Evolutionary conservation across 2,329 filamentous ascomycete species (phyloP), one percentile per base, ranked within the genome.

Genomic region (Zymoseptoria passerinii): DNA sequence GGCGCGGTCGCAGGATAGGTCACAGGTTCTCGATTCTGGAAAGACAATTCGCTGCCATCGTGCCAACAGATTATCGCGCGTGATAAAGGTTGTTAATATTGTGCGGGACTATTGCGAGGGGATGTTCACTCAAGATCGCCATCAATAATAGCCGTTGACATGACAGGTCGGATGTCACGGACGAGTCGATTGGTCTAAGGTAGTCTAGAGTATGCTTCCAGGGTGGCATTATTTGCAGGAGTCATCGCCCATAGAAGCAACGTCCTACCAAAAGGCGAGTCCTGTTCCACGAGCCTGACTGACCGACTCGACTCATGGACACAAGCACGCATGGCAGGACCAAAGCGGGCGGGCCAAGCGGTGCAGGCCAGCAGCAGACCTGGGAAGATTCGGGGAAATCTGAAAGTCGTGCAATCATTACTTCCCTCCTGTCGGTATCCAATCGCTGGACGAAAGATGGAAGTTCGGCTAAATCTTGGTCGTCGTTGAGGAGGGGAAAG

Each of bases 361-460:
- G n/a, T 44, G 35, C 35, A 44, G 35, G 35, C 35, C 35, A 44
- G 35, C 35, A 44, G 13, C 35, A 44, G n/a, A 44, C 16, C 13
- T 44, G 35, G 35, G 35, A 13, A 44, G 35, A 44, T 10, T 44
- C 35, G 35, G 35, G n/a, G 35, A 44, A 44, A 44, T 6, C n/a
- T 16, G n/a, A 44, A 44, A 44, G 35, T 44, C 35, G 35, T 44
- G 35, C 35, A 44, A 44, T 44, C 7, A 44, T 57, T 58, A 58
- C 53, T 58, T 59, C 63, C 61, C 54, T 49, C 29, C 13, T 19
- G 23, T 50, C 55, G 63, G 63, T 65, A 65, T 61, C 63, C 63
- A 63, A 61, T 65, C 52, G 58, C 55, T 44, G 50, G 48, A 18
- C 28, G 48, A 29, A 48, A 48, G 52, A 27, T 48, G 51, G 19